These are phyloP conservation scores for Acer campestre DNA, from an alignment of 345 rosid species.

Conservation along the genomic window DNA sequence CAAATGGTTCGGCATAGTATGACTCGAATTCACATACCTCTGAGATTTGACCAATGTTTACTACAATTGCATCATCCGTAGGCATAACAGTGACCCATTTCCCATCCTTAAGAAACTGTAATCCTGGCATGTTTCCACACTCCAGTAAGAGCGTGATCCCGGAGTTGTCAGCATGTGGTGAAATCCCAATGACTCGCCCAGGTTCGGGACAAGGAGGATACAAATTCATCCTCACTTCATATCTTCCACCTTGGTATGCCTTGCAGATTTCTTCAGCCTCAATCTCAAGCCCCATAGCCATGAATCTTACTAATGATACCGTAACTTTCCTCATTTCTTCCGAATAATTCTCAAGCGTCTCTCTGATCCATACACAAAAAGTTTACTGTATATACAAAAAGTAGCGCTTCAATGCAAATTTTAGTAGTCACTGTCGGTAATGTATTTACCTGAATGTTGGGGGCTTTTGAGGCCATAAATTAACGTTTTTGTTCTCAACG, in stretches of 20 bases:
- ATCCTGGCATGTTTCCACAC: constrained; percentile 31
- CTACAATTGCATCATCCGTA: constrained; percentile 34
- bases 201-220: constrained; percentile 45
- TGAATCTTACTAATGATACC: constrained; percentile 17
- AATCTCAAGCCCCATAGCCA: constrained; percentile 36
- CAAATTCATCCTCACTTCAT: constrained; percentile 42
- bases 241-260: constrained; percentile 31
- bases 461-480: constrained; percentile 44
- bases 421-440: neutral
- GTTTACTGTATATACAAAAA: neutral
- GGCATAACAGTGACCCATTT: constrained; percentile 40
- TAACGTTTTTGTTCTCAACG: constrained; percentile 26
- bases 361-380: constrained; percentile 16
- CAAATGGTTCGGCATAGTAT: neutral
- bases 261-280: constrained; percentile 28
- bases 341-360: constrained; percentile 34
- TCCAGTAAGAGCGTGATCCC: constrained; percentile 35
- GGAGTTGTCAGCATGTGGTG: constrained; percentile 39
- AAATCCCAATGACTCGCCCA: constrained; percentile 40
- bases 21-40: constrained; percentile 30
- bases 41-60: constrained; percentile 35
- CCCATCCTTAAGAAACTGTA: constrained; percentile 36
- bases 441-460: constrained; percentile 35
- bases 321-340: constrained; percentile 23
- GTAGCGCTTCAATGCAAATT: neutral